Percentiles rank a stretch among this genome's conserved stretches.
Evolutionary conservation across 2,329 filamentous ascomycete genomes (phyloP).

Genomic region (Gaeumannomyces sp.): DNA sequence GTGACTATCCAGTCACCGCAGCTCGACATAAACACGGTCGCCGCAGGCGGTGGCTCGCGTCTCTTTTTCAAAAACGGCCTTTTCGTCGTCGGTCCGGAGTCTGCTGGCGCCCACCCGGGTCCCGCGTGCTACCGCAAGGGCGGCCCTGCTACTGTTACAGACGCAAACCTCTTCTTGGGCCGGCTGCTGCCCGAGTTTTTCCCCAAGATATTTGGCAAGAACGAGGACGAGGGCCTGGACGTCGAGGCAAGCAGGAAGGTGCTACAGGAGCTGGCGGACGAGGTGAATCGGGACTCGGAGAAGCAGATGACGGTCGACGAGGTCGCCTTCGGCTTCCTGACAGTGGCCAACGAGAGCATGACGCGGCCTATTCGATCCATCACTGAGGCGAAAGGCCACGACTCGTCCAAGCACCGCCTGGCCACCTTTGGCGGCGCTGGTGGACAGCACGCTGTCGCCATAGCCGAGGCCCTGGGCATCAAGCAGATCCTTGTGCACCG

Average conservation of each 20-base stretch:
- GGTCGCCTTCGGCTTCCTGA: conserved; percentile 75
- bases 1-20: conserved; percentile 90
- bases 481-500: conserved; percentile 63
- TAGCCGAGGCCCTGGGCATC: conserved; percentile 63
- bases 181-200: conserved; percentile 52
- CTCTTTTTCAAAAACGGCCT: conserved; percentile 75
- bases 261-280: conserved; percentile 67
- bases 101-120: conserved; percentile 59
- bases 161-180: conserved; percentile 60
- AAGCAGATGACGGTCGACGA: conserved; percentile 71
- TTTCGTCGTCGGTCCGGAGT: conserved; percentile 63
- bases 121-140: conserved; percentile 62
- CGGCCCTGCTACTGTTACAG: conserved; percentile 60
- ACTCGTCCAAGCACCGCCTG: conserved; percentile 62
- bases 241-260: conserved; percentile 47
- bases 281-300: conserved; percentile 70
- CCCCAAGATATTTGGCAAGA: conserved; percentile 61
- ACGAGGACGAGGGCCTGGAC: conserved; percentile 48
- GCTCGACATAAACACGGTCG: conserved; percentile 91
- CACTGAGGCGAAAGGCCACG: conserved; percentile 65
- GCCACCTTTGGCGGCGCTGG: conserved; percentile 69
- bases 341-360: conserved; percentile 67
- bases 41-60: conserved; percentile 78
- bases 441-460: conserved; percentile 64
- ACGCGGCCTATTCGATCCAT: conserved; percentile 63